Conservation (phyloP, 768 basidiomycete genomes). For the Leccinum boreale region DNA sequence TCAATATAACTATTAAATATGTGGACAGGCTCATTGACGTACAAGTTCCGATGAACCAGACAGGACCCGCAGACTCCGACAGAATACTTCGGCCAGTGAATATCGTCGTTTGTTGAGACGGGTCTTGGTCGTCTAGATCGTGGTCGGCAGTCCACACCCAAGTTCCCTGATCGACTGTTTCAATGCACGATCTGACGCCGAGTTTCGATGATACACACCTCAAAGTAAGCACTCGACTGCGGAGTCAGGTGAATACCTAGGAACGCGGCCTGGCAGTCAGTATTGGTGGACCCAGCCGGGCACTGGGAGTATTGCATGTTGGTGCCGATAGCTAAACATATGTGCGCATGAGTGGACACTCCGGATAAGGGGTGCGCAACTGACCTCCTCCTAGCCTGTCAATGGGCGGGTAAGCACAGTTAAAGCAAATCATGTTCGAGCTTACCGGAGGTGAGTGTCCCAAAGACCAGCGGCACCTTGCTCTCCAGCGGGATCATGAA, state of each 20-base stretch:
- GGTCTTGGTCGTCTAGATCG: conserved; percentile 44
- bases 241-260: conserved; percentile 59
- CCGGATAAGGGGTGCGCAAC: not conserved
- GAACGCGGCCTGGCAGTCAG: conserved; percentile 61
- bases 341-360: not conserved
- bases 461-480: conserved; percentile 55
- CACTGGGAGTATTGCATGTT: conserved; percentile 46
- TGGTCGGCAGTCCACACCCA: conserved; percentile 87
- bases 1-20: not conserved
- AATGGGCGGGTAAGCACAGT: not conserved
- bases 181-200: not conserved
- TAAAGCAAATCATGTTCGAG: not conserved
- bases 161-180: conserved; percentile 43
- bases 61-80: conserved; percentile 72
- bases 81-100: conserved; percentile 71
- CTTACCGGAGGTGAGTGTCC: conserved; percentile 42
- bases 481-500: conserved; percentile 48
- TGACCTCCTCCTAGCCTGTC: conserved; percentile 28
- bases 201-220: conserved; percentile 36
- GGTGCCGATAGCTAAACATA: conserved; percentile 45
- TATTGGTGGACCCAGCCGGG: conserved; percentile 37
- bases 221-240: conserved; percentile 55
- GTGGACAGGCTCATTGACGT: not conserved
- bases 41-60: conserved; percentile 75
- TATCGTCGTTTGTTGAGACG: conserved; percentile 47